Base-by-base conservation (phyloP, 331 rosid species). In the Malus hybrid region DNA sequence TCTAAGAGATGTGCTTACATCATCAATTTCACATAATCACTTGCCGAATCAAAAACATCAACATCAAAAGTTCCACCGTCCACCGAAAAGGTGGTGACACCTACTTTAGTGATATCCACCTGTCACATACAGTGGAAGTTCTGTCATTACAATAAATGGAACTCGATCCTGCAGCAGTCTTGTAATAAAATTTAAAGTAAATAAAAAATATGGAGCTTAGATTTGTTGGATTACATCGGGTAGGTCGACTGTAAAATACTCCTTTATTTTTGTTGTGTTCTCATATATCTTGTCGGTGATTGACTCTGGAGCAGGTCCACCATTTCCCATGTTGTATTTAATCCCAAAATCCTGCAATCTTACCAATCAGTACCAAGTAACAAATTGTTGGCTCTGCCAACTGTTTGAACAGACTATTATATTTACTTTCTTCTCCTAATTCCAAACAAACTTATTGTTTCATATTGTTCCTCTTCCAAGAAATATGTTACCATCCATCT, bases 221-320 rank as follows among this genome's bases (percentile, higher is more conserved):
- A 60, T 78, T 65, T 65, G 29, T 77, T 61, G 80, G 22, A 63
- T 69, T 90, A 95, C 99, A 77, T 90, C 88, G 67, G 97, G 97
- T 32, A 95, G 89, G 72, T 95, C 97, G 14, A 97, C 87, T 77
- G 81, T 89, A 13, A 95, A 82, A 86, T 90, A 92, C 81, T 95
- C 99, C 84, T 82, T 89, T 72, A 95, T 92, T 71, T 91, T 89
- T 75, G 82, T 90, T 6, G 99, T 95, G 86, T 84, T 77, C 84
- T 92, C 93, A 50, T 88, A 95, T 73, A 95, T 95, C 85, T 90
- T 87, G 79, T 95, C 68, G 52, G 99, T 95, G 77, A 92, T 83
- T 28, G 90, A 89, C 87, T 95, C 99, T 0, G 97, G 99, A 81
- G 99, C 97, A 69, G 99, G 99, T 73, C 99, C 99, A 74, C 99